Base-by-base conservation (phyloP, 1,139 yeast genomes). In the Saccharomyces hybrid region DNA sequence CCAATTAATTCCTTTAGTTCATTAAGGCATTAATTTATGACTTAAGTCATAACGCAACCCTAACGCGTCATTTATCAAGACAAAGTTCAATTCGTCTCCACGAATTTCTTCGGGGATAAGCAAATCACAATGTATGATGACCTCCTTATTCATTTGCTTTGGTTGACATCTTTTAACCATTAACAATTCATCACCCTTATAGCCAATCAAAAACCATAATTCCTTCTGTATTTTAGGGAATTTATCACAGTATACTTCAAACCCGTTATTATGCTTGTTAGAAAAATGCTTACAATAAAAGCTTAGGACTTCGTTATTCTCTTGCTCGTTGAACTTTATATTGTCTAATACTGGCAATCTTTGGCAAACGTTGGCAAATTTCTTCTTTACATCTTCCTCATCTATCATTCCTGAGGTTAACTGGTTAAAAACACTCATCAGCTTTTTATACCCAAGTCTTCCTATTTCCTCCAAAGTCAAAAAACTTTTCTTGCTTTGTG, bases 201-300 rank as follows among this genome's bases (percentile, higher is more conserved):
- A 79, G 7, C 85, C 71, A 51, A 91, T 79, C 8, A 86, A 78
- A 69, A 93, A 88, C 99, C 99, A 95, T 0, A 95, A 83, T 68
- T 93, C 99, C 63, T 91, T 85, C 71, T 95, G 99, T 1, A 85
- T 77, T 69, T 93, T 91, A 49, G 96, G 96, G 73, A 88, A 93
- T 61, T 80, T 82, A 2, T 95, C 95, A 58, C 91, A 77, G 65
- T 84, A 82, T 57, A 88, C 81, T 58, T 80, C 81, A 72, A 81
- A 87, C 54, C 83, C 88, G 4, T 73, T 71, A 59, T 78, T 82
- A 55, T 78, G 71, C 11, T 87, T 83, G 23, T 65, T 69, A 58
- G 82, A 83, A 34, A 73, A 73, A 67, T 86, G 95, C 7, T 65
- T 66, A 50, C 88, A 72, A 23, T 69, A 73, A 25, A 88, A 75